A percentile compares a stretch with the other conserved stretches of the same genome.
Conservation (phyloP, 1,139 yeast genomes). For the Pichia sp. region DNA sequence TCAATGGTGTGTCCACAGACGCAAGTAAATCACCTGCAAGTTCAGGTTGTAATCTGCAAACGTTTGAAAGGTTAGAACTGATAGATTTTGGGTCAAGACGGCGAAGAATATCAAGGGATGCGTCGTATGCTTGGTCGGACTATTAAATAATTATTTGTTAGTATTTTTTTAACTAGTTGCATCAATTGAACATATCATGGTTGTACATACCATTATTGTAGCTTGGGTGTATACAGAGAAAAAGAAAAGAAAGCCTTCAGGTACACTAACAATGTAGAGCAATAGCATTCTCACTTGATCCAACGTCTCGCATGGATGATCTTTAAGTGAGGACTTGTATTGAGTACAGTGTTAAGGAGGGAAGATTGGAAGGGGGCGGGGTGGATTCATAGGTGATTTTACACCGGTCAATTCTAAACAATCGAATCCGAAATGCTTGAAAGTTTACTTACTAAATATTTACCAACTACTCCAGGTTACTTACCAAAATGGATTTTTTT, state of each 20-base stretch:
- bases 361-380: too few relatives aligned
- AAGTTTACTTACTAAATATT: slow-evolving; percentile 12
- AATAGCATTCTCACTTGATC: too few relatives aligned
- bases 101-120: slow-evolving; percentile 80
- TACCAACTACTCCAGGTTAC: slow-evolving; percentile 43
- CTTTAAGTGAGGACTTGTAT: too few relatives aligned
- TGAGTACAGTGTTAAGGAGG: too few relatives aligned
- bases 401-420: too few relatives aligned
- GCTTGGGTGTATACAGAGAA: background rate
- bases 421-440: too few relatives aligned
- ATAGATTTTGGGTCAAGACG: slow-evolving; percentile 77
- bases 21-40: slow-evolving; percentile 83
- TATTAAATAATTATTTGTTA: slow-evolving; percentile 17
- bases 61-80: slow-evolving; percentile 51
- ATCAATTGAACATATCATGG: background rate
- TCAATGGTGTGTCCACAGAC: slow-evolving; percentile 81
- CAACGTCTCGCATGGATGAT: too few relatives aligned
- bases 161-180: slow-evolving; percentile 2
- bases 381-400: too few relatives aligned
- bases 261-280: too few relatives aligned
- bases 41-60: slow-evolving; percentile 75
- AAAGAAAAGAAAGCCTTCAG: background rate
- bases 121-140: slow-evolving; percentile 67
- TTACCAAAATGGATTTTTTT: slow-evolving; percentile 68
- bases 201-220: background rate